phyloP scores from a whole-genome alignment of 768 basidiomycete genomes.

The Tubosaeta sp. region DNA sequence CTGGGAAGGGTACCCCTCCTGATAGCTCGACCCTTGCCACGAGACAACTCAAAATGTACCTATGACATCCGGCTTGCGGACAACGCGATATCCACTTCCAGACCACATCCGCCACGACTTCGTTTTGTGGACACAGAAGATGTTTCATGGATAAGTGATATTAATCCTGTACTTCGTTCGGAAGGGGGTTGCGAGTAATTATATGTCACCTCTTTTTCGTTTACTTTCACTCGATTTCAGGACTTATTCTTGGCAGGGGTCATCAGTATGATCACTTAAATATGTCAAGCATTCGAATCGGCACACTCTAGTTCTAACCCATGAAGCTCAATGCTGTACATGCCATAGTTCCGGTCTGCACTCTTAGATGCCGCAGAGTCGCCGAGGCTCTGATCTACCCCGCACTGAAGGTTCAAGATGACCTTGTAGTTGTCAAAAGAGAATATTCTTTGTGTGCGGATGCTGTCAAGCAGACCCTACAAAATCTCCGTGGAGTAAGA shows the following conservation, averaged over 20 bases:
- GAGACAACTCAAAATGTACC: slow-evolving; percentile 2
- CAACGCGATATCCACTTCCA: slow-evolving; percentile 26
- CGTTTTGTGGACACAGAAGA: slow-evolving; percentile 29
- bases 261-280: slow-evolving; percentile 13
- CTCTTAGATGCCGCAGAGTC: slow-evolving; percentile 50
- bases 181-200: slow-evolving; percentile 1
- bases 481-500: not conserved
- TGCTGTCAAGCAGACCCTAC: slow-evolving; percentile 74
- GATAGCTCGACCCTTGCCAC: slow-evolving; percentile 24
- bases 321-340: slow-evolving; percentile 89
- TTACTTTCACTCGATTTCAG: not conserved
- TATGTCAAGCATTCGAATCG: slow-evolving; percentile 30
- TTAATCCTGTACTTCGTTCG: slow-evolving; percentile 1
- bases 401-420: slow-evolving; percentile 87
- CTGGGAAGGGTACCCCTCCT: slow-evolving; percentile 58
- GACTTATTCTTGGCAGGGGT: not conserved
- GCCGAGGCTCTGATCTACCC: slow-evolving; percentile 60
- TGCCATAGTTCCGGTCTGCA: slow-evolving; percentile 70
- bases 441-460: slow-evolving; percentile 61
- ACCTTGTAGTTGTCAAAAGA: slow-evolving; percentile 90
- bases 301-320: slow-evolving; percentile 61
- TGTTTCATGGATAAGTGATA: slow-evolving; percentile 31
- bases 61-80: slow-evolving; percentile 32
- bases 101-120: slow-evolving; percentile 14
- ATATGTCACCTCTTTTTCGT: not conserved